Evolutionary conservation across 805 yeast species (phyloP).

Genomic region (Yarrowia deformans): DNA sequence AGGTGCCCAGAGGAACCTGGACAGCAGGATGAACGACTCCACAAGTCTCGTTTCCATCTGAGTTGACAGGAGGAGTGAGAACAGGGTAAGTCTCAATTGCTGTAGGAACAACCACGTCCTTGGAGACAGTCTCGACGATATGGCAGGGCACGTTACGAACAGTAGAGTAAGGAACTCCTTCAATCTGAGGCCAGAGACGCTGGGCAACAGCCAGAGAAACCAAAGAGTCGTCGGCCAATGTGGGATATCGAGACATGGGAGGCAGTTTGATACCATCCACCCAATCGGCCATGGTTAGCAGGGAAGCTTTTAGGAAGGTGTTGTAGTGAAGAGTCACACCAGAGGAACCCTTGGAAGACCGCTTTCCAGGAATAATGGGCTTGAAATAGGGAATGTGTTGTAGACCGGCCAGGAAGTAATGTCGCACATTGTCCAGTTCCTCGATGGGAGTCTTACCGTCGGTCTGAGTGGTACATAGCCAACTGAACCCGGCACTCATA

Average conservation of each 20-base stretch:
- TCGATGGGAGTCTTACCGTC: conserved; percentile 25
- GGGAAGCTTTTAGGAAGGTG: conserved; percentile 25
- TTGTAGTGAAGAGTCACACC: conserved; percentile 31
- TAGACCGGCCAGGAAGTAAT: conserved; percentile 31
- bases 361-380: conserved; percentile 9
- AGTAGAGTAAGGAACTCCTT: conserved; percentile 1
- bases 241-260: conserved; percentile 31
- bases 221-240: conserved; percentile 2
- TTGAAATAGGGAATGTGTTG: conserved; percentile 27
- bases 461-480: conserved; percentile 27
- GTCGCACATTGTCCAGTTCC: conserved; percentile 29
- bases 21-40: conserved; percentile 35
- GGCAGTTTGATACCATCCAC: conserved; percentile 14
- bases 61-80: conserved; percentile 28
- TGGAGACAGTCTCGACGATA: background rate
- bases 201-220: conserved; percentile 9
- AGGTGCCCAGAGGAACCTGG: conserved; percentile 33
- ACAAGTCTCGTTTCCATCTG: conserved; percentile 30
- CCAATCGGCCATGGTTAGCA: conserved; percentile 21
- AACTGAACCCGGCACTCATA: conserved; percentile 31
- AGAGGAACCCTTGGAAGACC: conserved; percentile 8
- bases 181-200: conserved; percentile 19
- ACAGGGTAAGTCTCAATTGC: conserved; percentile 22
- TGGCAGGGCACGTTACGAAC: conserved; percentile 19
- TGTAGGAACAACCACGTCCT: conserved; percentile 14